Base-by-base conservation (phyloP, 257 asterid species). In the Leonotis leonurus region DNA sequence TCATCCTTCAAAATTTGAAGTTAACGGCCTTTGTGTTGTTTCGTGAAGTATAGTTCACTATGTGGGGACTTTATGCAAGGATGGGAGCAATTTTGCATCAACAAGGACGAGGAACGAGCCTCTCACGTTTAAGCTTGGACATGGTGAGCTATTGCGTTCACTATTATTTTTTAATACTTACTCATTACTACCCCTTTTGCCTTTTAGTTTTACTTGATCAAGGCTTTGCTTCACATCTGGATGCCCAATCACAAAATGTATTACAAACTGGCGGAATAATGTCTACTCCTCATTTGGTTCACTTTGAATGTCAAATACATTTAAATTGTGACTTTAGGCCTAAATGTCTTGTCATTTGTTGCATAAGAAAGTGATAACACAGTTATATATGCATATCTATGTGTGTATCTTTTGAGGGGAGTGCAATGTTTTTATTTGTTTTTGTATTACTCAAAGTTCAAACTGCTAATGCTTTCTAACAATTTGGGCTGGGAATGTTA, bases 11-110 rank as follows among this genome's bases (percentile, higher is more conserved):
- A 44, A 20, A 39, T 36, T 24, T 72, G 22, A 13, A 27, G 26
- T 50, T 54, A 62, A 56, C 46, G 24, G 29, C 24, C 39, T 9
- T 44, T 55, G 48, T 73, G 44, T 21, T 72, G 65, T 73, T 24
- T 67, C 56, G 49, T 72, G 72, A 64, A 44, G 58, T 70, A 78
- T 73, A 86, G 95, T 86, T 71, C 88, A 81, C 56, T 81, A 71
- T 51, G 86, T 62, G 69, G 95, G 88, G 44, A 81, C 72, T 53
- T 67, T 83, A 57, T 74, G 62, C 8, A 48, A 35, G 63, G 83
- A 83, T 66, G 83, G 86, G 46, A 75, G 80, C 27, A 69, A 63
- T 53, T 83, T 78, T 64, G 66, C 56, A 3, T 83, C 95, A 8
- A 81, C 88, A 11, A 69, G 77, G 75, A 80, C 60, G 26, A 65